phyloP scores from a whole-genome alignment of 352 stramenopile genomes.

The Globisporangium acanthophoron region DNA sequence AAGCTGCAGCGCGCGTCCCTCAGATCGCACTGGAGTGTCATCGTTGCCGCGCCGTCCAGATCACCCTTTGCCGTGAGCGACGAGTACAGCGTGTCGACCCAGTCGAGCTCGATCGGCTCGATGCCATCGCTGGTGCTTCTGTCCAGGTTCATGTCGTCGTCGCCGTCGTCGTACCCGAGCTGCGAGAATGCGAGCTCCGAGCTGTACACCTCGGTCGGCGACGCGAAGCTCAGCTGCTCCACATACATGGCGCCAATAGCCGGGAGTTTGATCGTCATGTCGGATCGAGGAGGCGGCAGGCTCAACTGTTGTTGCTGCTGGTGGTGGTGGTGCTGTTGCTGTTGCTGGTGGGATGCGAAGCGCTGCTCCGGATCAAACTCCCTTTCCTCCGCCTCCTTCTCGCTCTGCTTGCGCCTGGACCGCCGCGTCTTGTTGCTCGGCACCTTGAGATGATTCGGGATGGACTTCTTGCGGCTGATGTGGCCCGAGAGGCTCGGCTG shows the following conservation, averaged over 20 bases:
- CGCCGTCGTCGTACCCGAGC: constrained; percentile 9
- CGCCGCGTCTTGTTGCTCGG: not conserved
- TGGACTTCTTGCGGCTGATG: constrained; percentile 56
- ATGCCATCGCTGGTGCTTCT: constrained; percentile 1
- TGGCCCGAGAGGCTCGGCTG: constrained; percentile 48
- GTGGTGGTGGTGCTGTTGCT: not conserved
- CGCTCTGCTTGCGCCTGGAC: constrained; percentile 7
- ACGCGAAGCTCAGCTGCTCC: constrained; percentile 22
- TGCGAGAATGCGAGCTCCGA: constrained; percentile 20
- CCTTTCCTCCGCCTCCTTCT: not conserved
- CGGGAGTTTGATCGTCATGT: constrained; percentile 39
- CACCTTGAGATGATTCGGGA: constrained; percentile 6
- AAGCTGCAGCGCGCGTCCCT: not conserved
- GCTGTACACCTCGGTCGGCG: constrained; percentile 30
- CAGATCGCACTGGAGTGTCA: constrained; percentile 16
- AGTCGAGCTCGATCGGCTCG: constrained; percentile 28
- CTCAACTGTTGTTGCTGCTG: not conserved
- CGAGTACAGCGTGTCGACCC: constrained; percentile 64
- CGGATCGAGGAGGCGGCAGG: not conserved
- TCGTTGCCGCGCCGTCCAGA: not conserved
- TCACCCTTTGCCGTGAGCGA: constrained; percentile 22
- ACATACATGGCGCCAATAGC: constrained; percentile 1
- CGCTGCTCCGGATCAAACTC: not conserved
- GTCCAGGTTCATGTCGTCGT: constrained; percentile 11
- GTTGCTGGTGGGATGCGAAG: not conserved